Conservation (phyloP, 768 basidiomycete genomes). For the Suillus sp. region DNA sequence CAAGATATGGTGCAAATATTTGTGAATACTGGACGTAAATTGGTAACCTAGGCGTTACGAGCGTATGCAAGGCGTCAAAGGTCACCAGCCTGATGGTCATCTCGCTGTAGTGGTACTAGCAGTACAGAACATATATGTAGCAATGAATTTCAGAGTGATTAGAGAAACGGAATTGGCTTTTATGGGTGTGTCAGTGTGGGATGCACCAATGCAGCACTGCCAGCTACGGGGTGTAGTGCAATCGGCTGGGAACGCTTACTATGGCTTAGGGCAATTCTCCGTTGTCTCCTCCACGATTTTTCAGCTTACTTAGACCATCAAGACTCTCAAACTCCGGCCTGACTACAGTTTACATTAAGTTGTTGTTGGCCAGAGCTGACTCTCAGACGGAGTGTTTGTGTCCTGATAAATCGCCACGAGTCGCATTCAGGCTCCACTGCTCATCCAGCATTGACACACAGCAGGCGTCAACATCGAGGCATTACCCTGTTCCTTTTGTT, state of each 20-base stretch:
- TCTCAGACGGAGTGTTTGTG: neutral
- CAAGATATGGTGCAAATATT: slow-evolving; percentile 67
- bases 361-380: neutral
- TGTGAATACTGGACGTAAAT: slow-evolving; percentile 64
- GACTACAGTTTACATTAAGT: neutral
- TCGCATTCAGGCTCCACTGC: slow-evolving; percentile 16
- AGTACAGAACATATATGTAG: neutral
- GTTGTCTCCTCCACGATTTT: neutral
- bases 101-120: neutral
- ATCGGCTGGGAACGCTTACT: slow-evolving; percentile 6
- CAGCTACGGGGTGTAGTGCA: neutral
- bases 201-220: neutral
- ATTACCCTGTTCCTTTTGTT: slow-evolving; percentile 17
- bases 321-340: neutral
- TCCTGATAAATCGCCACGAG: slow-evolving; percentile 8
- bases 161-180: neutral
- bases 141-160: neutral
- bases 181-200: neutral
- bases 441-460: slow-evolving; percentile 27
- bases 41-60: slow-evolving; percentile 67
- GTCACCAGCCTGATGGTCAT: slow-evolving; percentile 60
- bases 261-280: neutral
- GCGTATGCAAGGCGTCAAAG: slow-evolving; percentile 81
- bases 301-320: neutral
- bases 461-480: slow-evolving; percentile 32